Conservation (phyloP, 371 early-diverging fungal species). For the Mortierella sp. region DNA sequence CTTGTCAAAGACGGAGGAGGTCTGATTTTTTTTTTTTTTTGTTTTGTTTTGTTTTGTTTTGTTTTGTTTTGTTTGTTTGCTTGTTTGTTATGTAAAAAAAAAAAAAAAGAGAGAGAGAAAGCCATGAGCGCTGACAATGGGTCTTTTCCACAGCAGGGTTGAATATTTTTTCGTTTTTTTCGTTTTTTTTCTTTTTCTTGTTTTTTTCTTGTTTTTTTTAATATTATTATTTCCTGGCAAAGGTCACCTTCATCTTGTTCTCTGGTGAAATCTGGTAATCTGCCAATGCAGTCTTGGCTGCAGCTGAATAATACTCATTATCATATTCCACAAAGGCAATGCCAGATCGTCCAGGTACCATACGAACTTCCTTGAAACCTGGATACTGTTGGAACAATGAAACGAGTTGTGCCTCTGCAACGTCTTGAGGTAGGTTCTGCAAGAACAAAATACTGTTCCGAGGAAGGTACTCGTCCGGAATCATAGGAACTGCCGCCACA, state of each 20-base stretch:
- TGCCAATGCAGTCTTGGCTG: slow-evolving; percentile 81
- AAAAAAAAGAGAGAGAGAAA: no score
- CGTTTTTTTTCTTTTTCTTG: no score
- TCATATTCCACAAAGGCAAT: slow-evolving; percentile 97
- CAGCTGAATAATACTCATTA: slow-evolving; percentile 78
- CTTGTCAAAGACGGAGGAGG: no score
- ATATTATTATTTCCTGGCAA: slow-evolving; percentile 73
- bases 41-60: no score
- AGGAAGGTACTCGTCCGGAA: slow-evolving; percentile 78
- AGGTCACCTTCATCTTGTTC: slow-evolving; percentile 86
- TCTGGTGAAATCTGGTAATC: slow-evolving; percentile 79
- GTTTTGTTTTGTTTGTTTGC: slow-evolving; percentile 41
- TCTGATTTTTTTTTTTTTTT: no score
- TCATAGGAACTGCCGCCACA: slow-evolving; percentile 52
- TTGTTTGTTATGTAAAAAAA: no score
- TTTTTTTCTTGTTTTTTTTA: slow-evolving; percentile 30
- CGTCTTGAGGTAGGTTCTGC: slow-evolving; percentile 85
- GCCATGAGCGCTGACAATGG: no score
- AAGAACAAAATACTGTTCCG: slow-evolving; percentile 93
- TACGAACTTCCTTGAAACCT: slow-evolving; percentile 93
- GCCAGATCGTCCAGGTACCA: slow-evolving; percentile 83
- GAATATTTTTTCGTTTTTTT: no score
- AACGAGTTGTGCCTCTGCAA: slow-evolving; percentile 68
- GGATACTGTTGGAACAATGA: slow-evolving; percentile 80
- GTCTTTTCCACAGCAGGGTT: background rate